Evolutionary conservation across 176 grass and related monocot species (phyloP).

Genomic region (Oryza brachyantha): DNA sequence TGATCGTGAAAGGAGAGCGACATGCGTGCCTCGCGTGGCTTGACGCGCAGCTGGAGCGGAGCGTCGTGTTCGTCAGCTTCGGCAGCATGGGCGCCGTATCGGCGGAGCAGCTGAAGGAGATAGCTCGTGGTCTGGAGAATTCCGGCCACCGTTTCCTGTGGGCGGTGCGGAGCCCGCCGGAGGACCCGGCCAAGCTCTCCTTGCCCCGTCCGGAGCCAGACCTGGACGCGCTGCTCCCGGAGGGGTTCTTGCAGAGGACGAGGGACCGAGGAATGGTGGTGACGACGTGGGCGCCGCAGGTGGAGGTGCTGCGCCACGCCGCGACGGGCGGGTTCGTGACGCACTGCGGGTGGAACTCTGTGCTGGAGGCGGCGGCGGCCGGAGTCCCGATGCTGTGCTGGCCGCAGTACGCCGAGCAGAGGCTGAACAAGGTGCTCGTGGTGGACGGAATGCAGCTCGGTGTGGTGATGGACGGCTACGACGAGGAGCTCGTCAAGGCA

Average conservation of each 20-base stretch:
- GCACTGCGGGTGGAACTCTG: constrained; percentile 57
- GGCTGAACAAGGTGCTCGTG: constrained; percentile 56
- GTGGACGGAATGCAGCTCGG: constrained; percentile 36
- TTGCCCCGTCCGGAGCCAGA: constrained; percentile 30
- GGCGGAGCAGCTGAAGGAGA: too few species aligned
- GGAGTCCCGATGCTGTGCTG: constrained; percentile 43
- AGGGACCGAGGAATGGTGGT: constrained; percentile 36
- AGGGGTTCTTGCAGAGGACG: constrained; percentile 57
- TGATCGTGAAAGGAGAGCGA: background rate
- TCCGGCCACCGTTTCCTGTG: constrained; percentile 31
- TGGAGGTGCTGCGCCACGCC: constrained; percentile 54
- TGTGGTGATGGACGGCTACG: constrained; percentile 51
- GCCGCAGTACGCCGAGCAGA: constrained; percentile 47
- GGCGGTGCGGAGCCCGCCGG: constrained; percentile 45
- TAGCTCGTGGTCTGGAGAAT: too few species aligned
- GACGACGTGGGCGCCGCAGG: constrained; percentile 61
- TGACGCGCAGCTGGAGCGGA: constrained; percentile 47
- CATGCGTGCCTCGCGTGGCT: constrained; percentile 60
- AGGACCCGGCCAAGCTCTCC: constrained; percentile 22
- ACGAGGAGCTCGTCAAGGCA: constrained; percentile 46
- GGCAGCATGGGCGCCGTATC: constrained; percentile 31
- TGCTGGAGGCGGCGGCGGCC: constrained; percentile 18
- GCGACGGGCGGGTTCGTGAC: constrained; percentile 40
- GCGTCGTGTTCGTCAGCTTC: constrained; percentile 64
- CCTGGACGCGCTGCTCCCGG: constrained; percentile 40